Conservation (phyloP, 208 protist species). For the Phytomonas sp. region DNA sequence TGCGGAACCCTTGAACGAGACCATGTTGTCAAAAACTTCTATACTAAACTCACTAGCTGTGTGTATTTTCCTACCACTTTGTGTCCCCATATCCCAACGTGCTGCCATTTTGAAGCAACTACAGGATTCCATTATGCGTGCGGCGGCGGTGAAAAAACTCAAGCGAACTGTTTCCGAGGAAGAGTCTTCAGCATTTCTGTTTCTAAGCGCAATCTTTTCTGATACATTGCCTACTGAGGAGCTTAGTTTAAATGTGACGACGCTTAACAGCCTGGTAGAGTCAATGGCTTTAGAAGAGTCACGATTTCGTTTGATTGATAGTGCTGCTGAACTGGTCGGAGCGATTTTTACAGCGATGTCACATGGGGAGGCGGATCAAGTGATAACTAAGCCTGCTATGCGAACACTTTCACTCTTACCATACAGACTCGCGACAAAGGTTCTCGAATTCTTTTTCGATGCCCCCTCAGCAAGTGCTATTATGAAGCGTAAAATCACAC, state of each 20-base stretch:
- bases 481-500: background rate
- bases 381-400: background rate
- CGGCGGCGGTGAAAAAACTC: conserved; percentile 10
- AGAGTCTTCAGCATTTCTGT: conserved; percentile 1
- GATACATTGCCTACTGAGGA: background rate
- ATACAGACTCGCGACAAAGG: conserved; percentile 17
- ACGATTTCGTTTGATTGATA: conserved; percentile 29
- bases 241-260: conserved; percentile 24
- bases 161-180: background rate
- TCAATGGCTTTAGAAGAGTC: conserved; percentile 58
- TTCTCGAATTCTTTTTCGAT: conserved; percentile 38
- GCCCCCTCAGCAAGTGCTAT: conserved; percentile 9
- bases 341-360: conserved; percentile 24
- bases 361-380: conserved; percentile 8
- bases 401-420: background rate
- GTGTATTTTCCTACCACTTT: conserved; percentile 39
- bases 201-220: background rate
- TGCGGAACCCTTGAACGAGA: conserved; percentile 4
- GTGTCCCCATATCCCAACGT: conserved; percentile 25
- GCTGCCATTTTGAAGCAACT: conserved; percentile 30
- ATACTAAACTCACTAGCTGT: conserved; percentile 17
- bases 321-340: conserved; percentile 46
- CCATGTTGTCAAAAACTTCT: background rate
- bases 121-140: conserved; percentile 24
- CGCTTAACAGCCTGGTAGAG: conserved; percentile 62